Percentiles rank a stretch among this genome's conserved stretches.
These are phyloP conservation scores for Linum lewisii DNA, from an alignment of 345 rosid species.

Conservation along the genomic window DNA sequence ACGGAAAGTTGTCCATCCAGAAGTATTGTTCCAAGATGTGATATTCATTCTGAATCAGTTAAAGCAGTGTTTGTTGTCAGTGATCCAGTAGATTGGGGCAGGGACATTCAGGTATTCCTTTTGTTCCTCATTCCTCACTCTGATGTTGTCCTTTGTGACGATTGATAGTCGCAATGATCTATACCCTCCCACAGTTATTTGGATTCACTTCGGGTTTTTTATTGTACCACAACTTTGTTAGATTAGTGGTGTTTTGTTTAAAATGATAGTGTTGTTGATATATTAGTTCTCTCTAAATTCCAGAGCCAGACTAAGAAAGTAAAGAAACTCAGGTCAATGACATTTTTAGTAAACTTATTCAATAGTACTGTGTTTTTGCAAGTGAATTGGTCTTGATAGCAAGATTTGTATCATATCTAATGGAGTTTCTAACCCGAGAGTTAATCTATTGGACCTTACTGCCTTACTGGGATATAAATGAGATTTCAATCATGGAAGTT, in stretches of 20 bases:
- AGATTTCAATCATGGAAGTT: not conserved
- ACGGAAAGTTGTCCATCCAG: conserved; percentile 3
- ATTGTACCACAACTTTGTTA: not conserved
- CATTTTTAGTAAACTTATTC: no score
- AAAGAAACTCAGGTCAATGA: not conserved
- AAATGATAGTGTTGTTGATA: not conserved
- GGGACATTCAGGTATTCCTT: conserved; percentile 35
- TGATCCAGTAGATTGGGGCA: conserved; percentile 50
- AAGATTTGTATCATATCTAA: not conserved
- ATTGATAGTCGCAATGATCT: not conserved
- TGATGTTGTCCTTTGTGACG: not conserved
- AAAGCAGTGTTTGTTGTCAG: conserved; percentile 37
- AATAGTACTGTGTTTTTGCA: no score
- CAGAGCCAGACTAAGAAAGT: not conserved
- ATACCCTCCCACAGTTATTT: not conserved
- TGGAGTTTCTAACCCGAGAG: not conserved
- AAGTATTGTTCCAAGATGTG: conserved; percentile 8
- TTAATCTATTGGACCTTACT: not conserved
- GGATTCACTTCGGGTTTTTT: not conserved
- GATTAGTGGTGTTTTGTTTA: not conserved
- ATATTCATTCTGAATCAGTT: conserved; percentile 23
- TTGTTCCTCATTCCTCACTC: not conserved
- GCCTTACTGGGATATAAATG: not conserved
- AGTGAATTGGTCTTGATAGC: not conserved
- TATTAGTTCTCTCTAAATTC: not conserved